Evolutionary conservation across 164 flowering plant genomes (phyloP).

Genomic region (Tetrastigma voinierianum): DNA sequence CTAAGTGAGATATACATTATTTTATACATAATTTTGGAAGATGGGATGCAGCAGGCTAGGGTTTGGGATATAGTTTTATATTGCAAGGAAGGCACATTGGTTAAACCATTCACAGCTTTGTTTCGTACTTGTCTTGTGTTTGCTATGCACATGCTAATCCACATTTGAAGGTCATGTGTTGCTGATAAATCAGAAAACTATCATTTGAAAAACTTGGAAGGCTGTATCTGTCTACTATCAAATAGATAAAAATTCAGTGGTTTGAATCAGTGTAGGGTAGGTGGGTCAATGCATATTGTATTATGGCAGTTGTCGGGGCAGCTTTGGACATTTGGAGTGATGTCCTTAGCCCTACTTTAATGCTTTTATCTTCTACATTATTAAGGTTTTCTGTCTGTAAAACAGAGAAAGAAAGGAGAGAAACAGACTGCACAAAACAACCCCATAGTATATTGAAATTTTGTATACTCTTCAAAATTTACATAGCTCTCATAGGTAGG

Average conservation of each 20-base stretch:
- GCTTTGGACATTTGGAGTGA: neutral
- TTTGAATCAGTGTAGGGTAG: neutral
- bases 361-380: too few species aligned
- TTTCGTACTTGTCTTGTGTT: conserved; percentile 2
- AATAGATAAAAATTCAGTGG: neutral
- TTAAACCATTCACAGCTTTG: neutral
- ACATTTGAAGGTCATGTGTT: neutral
- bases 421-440: conserved; percentile 6
- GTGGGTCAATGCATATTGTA: neutral
- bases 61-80: neutral
- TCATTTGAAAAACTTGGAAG: neutral
- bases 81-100: neutral
- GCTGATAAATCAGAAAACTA: neutral
- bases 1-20: conserved; percentile 17
- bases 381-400: neutral
- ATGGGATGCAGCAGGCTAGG: neutral
- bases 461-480: conserved; percentile 24
- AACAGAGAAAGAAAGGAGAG: neutral
- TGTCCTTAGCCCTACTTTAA: neutral
- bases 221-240: too few species aligned
- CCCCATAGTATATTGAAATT: conserved; percentile 24
- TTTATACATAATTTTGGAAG: neutral
- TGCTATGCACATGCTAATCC: conserved; percentile 22
- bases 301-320: neutral
- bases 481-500: conserved; percentile 22